Base-by-base conservation (phyloP, 2,329 filamentous ascomycete species). In the Aspergillus fijiensis region DNA sequence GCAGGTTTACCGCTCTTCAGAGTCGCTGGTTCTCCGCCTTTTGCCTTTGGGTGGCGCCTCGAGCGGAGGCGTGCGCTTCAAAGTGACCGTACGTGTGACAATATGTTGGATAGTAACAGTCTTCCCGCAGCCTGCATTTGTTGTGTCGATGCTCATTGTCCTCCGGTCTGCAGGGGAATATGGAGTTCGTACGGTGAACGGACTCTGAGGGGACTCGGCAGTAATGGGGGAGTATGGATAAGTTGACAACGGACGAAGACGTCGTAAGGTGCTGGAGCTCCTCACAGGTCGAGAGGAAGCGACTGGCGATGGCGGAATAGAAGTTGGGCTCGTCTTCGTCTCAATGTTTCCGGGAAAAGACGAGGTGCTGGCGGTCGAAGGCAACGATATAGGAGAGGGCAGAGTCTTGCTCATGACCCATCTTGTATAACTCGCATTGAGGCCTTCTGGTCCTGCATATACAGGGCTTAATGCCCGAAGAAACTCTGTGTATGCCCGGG, bases 401-500 rank as follows among this genome's bases (percentile, higher is more conserved):
- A 61, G 56, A n/a, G 59, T 58, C 49, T 53, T 60, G 48, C 51
- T 49, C 14, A 23, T 50, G 7, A 57, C 16, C 50, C 54, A 65
- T 50, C 58, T 51, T 21, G 63, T 54, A 42, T 55, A 54, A 31
- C 39, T 12, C 27, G 50, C 31, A n/a, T 23, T 49, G 19, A 42
- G 51, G 4, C 55, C 55, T 14, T 61, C 57, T 14, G 60, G 57
- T 27, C 60, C 60, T 42, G 55, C 59, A 25, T 61, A 65, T 16
- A 45, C 56, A 5, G 64, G 64, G 31, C 60, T 64, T 16, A 65
- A 58, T 16, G 62, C 62, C 47, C 60, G 61, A 19, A 65, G 60
- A 50, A 65, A 65, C 45, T 65, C 63, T 48, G 60, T 66, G 47
- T 66, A 64, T 9, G 64, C 62, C 14, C 55, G 54, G 25, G 64